Base-by-base conservation (phyloP, 1,284 basidiomycete genomes). In the Moesziomyces sp. region DNA sequence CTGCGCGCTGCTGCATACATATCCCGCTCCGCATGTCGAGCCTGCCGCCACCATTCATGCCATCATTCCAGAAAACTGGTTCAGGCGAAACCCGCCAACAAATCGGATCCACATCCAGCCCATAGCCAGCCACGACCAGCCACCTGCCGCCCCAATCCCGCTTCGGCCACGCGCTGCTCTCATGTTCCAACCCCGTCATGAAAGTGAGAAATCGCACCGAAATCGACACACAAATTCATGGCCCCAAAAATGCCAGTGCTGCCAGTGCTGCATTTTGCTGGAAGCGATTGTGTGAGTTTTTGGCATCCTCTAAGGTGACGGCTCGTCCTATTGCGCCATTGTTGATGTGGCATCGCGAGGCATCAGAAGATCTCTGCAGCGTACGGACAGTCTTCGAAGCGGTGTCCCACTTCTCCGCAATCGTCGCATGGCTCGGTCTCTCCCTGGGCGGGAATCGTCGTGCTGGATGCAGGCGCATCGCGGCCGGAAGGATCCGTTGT, bases 321-420 rank as follows among this genome's bases (percentile, higher is more conserved):
- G 26, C 26, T 1, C 26, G 8, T 28, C 6, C 26, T 28, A 8
- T 7, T 28, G 6, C 26, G 26, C 26, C 26, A 8, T 28, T 8
- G 26, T 28, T 13, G 30, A 34, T 34, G 16, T 24, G 38, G 19
- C 21, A 5, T 14, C 26, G 16, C 34, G 34, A n/a, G 2, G 26
- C 42, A 21, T 50, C 45, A 77, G 51, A 77, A 77, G 56, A 77
- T 74, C 52, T 77, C 76, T 7, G 67, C 67, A 16, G 76, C 76
- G 10, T 77, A 77, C 1, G 76, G 76, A 35, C 76, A 77, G 18
- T 77, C 76, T 24, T 77, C 76, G 30, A 77, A 71, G 1, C 60
- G 60, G 53, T 77, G 76, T 13, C 76, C 76, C 6, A 65, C 58
- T 47, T 77, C 76, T 38, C 76, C 76, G 46, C 76, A 77, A 38